Conservation (phyloP, 805 yeast genomes). For the Candida adriatica region DNA sequence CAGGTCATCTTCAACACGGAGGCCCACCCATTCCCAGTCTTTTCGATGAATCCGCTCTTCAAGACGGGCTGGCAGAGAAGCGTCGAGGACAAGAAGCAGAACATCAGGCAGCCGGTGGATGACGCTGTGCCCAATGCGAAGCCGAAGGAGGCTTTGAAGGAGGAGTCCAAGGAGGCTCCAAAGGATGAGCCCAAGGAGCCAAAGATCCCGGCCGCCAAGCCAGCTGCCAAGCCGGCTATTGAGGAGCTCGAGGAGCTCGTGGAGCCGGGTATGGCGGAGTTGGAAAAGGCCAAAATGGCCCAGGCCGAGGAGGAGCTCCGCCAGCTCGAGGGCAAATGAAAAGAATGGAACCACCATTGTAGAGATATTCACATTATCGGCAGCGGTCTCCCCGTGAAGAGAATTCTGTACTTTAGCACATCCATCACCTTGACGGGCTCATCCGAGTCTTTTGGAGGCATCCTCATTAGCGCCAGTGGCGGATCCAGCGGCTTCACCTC, state of each 20-base stretch:
- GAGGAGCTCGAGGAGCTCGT: constrained; percentile 7
- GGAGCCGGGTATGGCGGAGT: too few species aligned
- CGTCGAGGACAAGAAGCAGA: constrained; percentile 13
- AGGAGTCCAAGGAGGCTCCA: constrained; percentile 1
- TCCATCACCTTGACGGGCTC: constrained; percentile 47
- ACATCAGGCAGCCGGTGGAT: constrained; percentile 18
- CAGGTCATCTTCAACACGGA: constrained; percentile 82
- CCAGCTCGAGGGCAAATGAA: too few species aligned
- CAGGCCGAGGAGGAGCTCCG: too few species aligned
- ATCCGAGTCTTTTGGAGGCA: constrained; percentile 26
- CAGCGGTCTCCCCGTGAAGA: constrained; percentile 63
- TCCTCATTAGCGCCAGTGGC: constrained; percentile 57
- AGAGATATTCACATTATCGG: constrained; percentile 54
- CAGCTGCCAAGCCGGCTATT: constrained; percentile 18
- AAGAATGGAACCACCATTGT: neutral
- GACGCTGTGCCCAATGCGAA: constrained; percentile 2
- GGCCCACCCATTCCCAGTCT: constrained; percentile 87
- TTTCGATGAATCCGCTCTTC: constrained; percentile 44
- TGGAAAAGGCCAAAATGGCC: neutral
- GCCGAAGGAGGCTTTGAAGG: neutral
- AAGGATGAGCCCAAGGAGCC: neutral
- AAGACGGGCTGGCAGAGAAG: constrained; percentile 56
- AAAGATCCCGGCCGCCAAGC: constrained; percentile 8
- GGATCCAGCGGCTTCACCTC: constrained; percentile 48
- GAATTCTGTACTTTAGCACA: constrained; percentile 48